phyloP scores from a whole-genome alignment of 129 eudicot genomes.

The Kitagawia praeruptora region DNA sequence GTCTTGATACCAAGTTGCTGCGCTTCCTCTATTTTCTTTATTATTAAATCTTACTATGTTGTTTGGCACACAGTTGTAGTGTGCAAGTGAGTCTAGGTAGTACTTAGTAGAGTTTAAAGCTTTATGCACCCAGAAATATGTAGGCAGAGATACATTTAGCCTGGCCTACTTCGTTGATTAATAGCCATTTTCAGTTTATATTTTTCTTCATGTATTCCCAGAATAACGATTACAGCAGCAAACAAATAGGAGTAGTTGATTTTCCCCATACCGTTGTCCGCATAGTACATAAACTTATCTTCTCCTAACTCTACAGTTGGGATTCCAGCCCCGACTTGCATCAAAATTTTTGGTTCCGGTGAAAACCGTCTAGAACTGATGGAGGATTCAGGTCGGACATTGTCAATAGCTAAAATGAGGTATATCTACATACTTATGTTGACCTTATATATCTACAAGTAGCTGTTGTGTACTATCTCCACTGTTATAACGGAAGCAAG shows the following conservation, averaged over 20 bases:
- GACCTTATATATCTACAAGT: not conserved
- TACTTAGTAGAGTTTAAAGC: not conserved
- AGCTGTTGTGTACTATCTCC: not conserved
- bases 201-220: not conserved
- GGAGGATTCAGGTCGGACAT: conserved; percentile 16
- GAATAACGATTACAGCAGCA: conserved; percentile 8
- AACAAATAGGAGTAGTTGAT: too few species aligned
- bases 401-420: not conserved
- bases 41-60: not conserved
- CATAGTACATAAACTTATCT: conserved; percentile 2
- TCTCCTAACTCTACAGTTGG: not conserved
- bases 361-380: conserved; percentile 29
- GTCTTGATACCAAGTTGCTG: not conserved
- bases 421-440: not conserved
- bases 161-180: not conserved
- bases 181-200: not conserved
- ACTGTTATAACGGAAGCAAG: too few species aligned
- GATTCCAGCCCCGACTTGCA: too few species aligned
- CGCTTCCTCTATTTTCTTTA: not conserved
- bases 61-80: not conserved
- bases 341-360: conserved; percentile 31
- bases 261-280: too few species aligned
- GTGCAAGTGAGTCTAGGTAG: not conserved
- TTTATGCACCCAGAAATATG: not conserved
- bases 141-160: not conserved